These are phyloP conservation scores for Aspergillus brasiliensis DNA, from an alignment of 2,329 filamentous ascomycete species.

Conservation along the genomic window DNA sequence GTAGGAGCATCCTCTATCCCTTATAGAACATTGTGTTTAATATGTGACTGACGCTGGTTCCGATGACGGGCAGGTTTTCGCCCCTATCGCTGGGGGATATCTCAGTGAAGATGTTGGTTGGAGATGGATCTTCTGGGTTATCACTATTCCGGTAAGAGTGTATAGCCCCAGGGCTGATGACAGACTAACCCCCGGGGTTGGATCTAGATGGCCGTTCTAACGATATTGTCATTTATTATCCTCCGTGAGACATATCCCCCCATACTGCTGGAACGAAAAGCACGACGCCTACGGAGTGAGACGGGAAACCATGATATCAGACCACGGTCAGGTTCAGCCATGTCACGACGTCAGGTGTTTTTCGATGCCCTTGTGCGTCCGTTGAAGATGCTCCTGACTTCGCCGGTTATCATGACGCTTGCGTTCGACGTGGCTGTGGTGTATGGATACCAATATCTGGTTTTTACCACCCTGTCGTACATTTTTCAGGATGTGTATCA, in stretches of 20 bases:
- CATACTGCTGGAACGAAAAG: slow-evolving; percentile 31
- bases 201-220: slow-evolving; percentile 22
- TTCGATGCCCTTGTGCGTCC: slow-evolving; percentile 49
- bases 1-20: no score
- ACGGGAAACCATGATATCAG: slow-evolving; percentile 26
- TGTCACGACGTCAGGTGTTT: slow-evolving; percentile 42
- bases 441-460: slow-evolving; percentile 57
- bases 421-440: slow-evolving; percentile 52
- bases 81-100: background rate
- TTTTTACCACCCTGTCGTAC: slow-evolving; percentile 53
- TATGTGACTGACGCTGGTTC: no score
- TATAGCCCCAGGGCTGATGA: no score
- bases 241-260: slow-evolving; percentile 35
- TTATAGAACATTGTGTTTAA: no score
- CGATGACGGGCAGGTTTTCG: no score
- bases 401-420: slow-evolving; percentile 46
- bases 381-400: slow-evolving; percentile 30
- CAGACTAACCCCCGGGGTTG: background rate
- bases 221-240: slow-evolving; percentile 27
- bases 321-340: slow-evolving; percentile 33
- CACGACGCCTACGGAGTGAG: slow-evolving; percentile 29
- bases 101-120: background rate
- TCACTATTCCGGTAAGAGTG: slow-evolving; percentile 35
- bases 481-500: slow-evolving; percentile 52
- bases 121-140: slow-evolving; percentile 37